Base-by-base conservation (phyloP, 768 basidiomycete species). In the Hortiboletus flavorubellus region DNA sequence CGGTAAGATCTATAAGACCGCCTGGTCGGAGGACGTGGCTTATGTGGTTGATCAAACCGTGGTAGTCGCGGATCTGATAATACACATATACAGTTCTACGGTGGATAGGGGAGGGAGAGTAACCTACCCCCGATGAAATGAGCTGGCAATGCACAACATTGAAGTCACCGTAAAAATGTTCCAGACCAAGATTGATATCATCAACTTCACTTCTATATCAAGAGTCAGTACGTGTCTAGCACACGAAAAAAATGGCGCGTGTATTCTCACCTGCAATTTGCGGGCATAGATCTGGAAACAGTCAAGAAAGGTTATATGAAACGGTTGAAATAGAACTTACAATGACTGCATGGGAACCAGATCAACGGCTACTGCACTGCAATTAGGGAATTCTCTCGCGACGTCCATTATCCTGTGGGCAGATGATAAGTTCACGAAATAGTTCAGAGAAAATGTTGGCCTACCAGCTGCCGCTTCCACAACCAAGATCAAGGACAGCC, bases 131-230 rank as follows among this genome's bases (percentile, higher is more conserved):
- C 23, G 87, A 82, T 4, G 84, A 78, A 54, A 91, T 79, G 38
- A 91, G 78, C 23, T 85, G 83, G 33, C 81, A 80, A 64, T 91
- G 89, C 0, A 87, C 86, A 15, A 86, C 85, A 62, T 91, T 80
- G 72, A 91, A 91, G 55, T 85, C 80, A 10, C 84, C 84, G 63
- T 86, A 89, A 67, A 84, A 91, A 71, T 92, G 90, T 61, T 91
- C 87, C 23, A 92, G 73, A 3, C 90, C 89, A 16, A 91, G 80
- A 71, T 92, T 92, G 66, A 91, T 84, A 66, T 92, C 90, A 66
- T 91, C 90, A 8, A 91, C 80, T 68, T 92, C 89, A 63, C 85
- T 89, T 75, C 89, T 91, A 59, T 30, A 63, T 49, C 48, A 30
- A 55, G 48, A 47, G 21, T 49, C 29, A 21, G 48, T 16, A 39